phyloP scores from a whole-genome alignment of 2,329 filamentous ascomycete species.

The Dryadomyces quercivorus region DNA sequence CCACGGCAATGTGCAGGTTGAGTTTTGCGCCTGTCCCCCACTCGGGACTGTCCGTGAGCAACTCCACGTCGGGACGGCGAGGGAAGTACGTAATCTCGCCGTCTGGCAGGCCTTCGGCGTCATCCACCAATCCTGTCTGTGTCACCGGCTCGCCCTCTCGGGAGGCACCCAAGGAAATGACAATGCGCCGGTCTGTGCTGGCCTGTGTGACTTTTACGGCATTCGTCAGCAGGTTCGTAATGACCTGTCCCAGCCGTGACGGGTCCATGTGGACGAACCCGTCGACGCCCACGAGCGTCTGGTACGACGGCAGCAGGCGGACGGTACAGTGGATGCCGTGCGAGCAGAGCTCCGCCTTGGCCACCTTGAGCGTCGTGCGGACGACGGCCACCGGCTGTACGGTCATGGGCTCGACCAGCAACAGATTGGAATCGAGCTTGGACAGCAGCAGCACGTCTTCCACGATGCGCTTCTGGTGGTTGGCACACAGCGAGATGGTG shows the following conservation, averaged over 20 bases:
- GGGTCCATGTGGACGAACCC: conserved; percentile 62
- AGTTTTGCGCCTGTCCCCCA: conserved; percentile 63
- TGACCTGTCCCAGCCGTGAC: conserved; percentile 57
- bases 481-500: conserved; percentile 68
- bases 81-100: conserved; percentile 38
- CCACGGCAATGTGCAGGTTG: conserved; percentile 60
- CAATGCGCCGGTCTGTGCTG: conserved; percentile 45
- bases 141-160: conserved; percentile 10
- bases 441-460: conserved; percentile 61
- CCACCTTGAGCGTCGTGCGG: conserved; percentile 60
- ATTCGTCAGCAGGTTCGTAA: conserved; percentile 65
- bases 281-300: conserved; percentile 45
- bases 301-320: conserved; percentile 54
- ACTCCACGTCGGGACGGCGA: conserved; percentile 25
- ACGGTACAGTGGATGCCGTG: conserved; percentile 63
- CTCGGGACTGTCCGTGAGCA: conserved; percentile 40
- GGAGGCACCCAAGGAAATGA: conserved; percentile 53
- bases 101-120: background rate
- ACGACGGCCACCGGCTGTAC: conserved; percentile 55
- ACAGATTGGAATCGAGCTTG: conserved; percentile 63
- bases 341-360: conserved; percentile 60
- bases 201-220: conserved; percentile 54
- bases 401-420: conserved; percentile 58
- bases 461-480: conserved; percentile 66
- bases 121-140: background rate